phyloP scores from a whole-genome alignment of 805 yeast genomes.

The Nakazawaea siamensis region DNA sequence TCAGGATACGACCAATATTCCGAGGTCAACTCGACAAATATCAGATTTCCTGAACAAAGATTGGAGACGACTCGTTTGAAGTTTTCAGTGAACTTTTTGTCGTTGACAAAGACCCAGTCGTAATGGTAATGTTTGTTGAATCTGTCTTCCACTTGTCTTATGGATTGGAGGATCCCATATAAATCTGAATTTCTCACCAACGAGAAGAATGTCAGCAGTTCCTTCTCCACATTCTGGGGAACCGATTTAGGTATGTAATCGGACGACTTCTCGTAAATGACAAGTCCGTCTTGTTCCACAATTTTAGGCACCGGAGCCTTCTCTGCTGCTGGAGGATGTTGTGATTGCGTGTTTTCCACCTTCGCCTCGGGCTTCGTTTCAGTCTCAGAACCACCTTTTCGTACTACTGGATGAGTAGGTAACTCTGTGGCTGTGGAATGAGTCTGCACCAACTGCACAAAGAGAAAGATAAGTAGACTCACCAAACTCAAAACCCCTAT shows the following conservation, averaged over 20 bases:
- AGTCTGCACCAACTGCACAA: too few relatives aligned
- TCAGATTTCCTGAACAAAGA: conserved; percentile 46
- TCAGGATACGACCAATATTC: conserved; percentile 64
- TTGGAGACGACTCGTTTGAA: conserved; percentile 41
- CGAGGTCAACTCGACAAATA: conserved; percentile 48
- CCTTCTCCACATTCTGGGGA: conserved; percentile 25
- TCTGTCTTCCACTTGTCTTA: conserved; percentile 52
- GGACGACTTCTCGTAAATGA: too few relatives aligned
- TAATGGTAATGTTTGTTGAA: conserved; percentile 55
- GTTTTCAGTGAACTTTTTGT: conserved; percentile 47
- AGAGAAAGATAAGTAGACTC: not conserved
- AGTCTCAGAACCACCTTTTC: too few relatives aligned
- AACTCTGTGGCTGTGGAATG: too few relatives aligned
- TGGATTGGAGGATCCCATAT: conserved; percentile 42
- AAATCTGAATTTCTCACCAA: conserved; percentile 60
- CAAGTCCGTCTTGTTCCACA: too few relatives aligned
- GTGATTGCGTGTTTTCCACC: too few relatives aligned
- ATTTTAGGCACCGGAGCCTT: too few relatives aligned
- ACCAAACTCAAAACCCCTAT: not conserved
- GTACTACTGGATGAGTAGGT: too few relatives aligned
- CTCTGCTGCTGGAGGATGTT: too few relatives aligned
- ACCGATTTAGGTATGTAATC: too few relatives aligned
- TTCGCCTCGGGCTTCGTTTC: too few relatives aligned
- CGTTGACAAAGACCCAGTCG: conserved; percentile 72
- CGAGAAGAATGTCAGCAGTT: conserved; percentile 59